Evolutionary conservation across 1,284 basidiomycete genomes (phyloP).

Genomic region (Ustilago tritici): DNA sequence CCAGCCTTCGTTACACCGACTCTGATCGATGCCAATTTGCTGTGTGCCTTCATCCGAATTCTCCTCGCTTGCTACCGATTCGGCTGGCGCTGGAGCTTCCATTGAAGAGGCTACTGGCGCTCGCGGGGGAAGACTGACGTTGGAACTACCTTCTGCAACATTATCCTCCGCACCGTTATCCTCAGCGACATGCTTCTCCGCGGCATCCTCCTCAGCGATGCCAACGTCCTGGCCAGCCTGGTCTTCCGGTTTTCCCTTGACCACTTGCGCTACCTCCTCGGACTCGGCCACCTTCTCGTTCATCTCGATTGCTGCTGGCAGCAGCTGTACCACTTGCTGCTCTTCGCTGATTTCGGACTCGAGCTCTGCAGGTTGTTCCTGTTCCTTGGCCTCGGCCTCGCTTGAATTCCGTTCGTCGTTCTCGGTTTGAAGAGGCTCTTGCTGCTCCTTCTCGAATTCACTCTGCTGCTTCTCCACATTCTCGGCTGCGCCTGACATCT

Average conservation of each 20-base stretch:
- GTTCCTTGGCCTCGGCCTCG: neutral
- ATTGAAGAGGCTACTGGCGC: neutral
- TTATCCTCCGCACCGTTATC: no score
- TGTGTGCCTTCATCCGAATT: neutral
- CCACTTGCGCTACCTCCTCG: neutral
- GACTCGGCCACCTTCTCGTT: neutral
- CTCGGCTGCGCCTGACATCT: neutral
- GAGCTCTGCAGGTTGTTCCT: neutral
- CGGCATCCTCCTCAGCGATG: no score
- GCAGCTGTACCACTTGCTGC: neutral
- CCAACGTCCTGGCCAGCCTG: neutral
- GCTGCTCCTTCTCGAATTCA: neutral
- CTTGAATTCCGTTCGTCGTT: neutral
- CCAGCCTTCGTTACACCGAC: neutral
- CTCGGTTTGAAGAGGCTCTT: neutral
- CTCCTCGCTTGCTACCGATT: neutral
- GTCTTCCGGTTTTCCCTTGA: neutral
- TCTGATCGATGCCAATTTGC: neutral
- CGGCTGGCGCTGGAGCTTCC: neutral
- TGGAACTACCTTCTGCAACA: no score
- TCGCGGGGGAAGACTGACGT: neutral
- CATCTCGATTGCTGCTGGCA: neutral
- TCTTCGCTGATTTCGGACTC: neutral
- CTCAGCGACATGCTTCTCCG: no score
- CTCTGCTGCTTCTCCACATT: neutral